Evolutionary conservation across 306 rosid genomes (phyloP).

Genomic region (Mimosa bimucronata): DNA sequence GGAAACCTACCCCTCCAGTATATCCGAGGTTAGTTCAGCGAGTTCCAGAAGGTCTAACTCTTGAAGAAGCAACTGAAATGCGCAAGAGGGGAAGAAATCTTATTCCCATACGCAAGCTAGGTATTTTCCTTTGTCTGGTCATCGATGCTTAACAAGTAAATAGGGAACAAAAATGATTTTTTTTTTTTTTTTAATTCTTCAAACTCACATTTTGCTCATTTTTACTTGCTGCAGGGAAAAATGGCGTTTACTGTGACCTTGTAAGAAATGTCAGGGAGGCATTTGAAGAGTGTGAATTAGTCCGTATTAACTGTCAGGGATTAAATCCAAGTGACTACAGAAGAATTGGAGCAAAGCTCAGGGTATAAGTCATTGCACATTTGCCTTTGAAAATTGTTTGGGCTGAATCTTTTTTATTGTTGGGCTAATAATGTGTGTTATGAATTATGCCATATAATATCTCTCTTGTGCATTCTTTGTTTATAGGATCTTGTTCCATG

Average conservation of each 20-base stretch:
- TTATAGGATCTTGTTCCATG: slow-evolving; percentile 97
- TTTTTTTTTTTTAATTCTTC: neutral
- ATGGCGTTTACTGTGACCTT: slow-evolving; percentile 79
- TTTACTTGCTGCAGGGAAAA: slow-evolving; percentile 67
- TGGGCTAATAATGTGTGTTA: neutral
- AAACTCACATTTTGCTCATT: slow-evolving; percentile 24
- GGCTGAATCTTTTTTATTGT: neutral
- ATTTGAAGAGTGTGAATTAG: slow-evolving; percentile 90
- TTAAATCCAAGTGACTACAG: slow-evolving; percentile 83
- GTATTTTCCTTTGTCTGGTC: slow-evolving; percentile 44
- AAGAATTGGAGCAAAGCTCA: slow-evolving; percentile 90
- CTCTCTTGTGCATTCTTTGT: slow-evolving; percentile 33
- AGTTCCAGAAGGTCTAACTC: slow-evolving; percentile 76
- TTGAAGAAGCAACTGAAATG: slow-evolving; percentile 71
- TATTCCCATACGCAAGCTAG: slow-evolving; percentile 82
- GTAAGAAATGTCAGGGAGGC: slow-evolving; percentile 79
- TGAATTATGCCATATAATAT: slow-evolving; percentile 23
- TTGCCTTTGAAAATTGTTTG: slow-evolving; percentile 31
- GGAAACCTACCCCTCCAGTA: slow-evolving; percentile 91
- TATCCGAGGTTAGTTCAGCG: slow-evolving; percentile 73
- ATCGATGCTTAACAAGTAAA: neutral
- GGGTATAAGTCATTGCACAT: slow-evolving; percentile 52
- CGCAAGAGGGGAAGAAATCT: slow-evolving; percentile 76
- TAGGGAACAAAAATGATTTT: slow-evolving; percentile 10
- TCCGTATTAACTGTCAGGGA: slow-evolving; percentile 88